Base-by-base conservation (phyloP, 2,329 filamentous ascomycete species). In the Claviceps sp. region DNA sequence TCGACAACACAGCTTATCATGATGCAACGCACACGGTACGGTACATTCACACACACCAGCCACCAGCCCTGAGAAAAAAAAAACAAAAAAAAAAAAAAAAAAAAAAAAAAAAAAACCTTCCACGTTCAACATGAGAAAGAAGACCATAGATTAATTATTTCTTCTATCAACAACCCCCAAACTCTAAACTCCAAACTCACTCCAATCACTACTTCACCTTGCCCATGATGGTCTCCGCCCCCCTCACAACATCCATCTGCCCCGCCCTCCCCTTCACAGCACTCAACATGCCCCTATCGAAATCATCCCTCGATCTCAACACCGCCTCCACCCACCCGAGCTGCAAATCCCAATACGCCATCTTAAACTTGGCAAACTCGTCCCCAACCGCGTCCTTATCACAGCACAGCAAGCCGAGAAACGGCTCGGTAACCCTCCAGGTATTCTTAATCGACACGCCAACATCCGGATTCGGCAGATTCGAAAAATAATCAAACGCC, bases 281-380 rank as follows among this genome's bases (percentile, higher is more conserved):
- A 63, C 88, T 93, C 56, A 97, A 68, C 86, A 97, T 88, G 54
- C 80, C 78, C 58, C 91, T 77, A 67, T 97, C 93, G 69, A 95
- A 97, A 71, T 98, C 93, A 67, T 98, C 93, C 59, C 94, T 76
- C 1, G 82, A 77, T 58, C 90, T 78, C 56, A 98, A 65, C 47
- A 95, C 91, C 6, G 87, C 85, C 73, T 98, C 94, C 7, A 98
- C 89, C 93, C 93, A 98, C 45, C 83, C 85, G 53, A 97, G 83
- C 66, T 94, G 88, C 64, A 97, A 73, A 68, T 98, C 93, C 87
- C 91, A 95, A 67, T 95, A 96, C 45, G 80, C 77, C 40, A 70
- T 72, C 75, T 96, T 97, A 71, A 98, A 91, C 5, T 74, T 71
- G 59, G 85, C 85, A 62, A 95, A 97, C 1, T 87, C 82, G 49